Evolutionary conservation across 1,139 yeast species (phyloP), one percentile per base, ranked within the genome.

Genomic region (Yamadazyma triangularis): DNA sequence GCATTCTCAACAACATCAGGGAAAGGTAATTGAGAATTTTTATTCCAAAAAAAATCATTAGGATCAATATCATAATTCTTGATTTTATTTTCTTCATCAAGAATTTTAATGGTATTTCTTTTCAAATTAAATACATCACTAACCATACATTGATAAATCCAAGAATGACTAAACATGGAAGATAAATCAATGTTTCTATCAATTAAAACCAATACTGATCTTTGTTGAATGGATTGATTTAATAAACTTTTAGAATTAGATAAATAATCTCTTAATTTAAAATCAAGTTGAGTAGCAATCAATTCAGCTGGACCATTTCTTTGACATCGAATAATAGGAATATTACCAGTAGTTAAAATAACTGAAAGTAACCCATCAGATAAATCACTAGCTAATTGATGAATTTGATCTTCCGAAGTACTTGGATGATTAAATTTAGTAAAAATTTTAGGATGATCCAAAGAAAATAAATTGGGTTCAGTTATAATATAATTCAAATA

Each of bases 1-100:
- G 95, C 91, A 56, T 86, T 86, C 53, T 91, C 98, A 21, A 94
- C 98, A 14, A 93, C 97, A 53, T 91, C 96, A 1, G 98, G 98
- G 66, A 91, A 91, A 24, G 98, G 97, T 36, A 87, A 64, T 35
- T 83, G 83, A 9, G 95, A 71, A 57, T 91, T 89, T 39, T 73
- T 70, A 40, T 62, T 66, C 98, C 98, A 91, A 60, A 91, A 91
- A 53, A 85, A 86, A 61, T 91, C 98, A 36, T 74, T 75, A 12
- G 96, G 95, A 48, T 89, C 98, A 29, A 91, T 73, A 53, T 91
- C 98, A 50, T 81, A 82, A 38, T 74, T 71, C 43, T 80, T 79
- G 6, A 18, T 7, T 18, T 18, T 18, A 18, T 18, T 18, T 27
- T 64, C 61, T 14, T 63, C 54, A 31, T 70, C 67, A 15, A 56